Evolutionary conservation across 257 asterid species (phyloP).

Genomic region (Eustoma russellianum): DNA sequence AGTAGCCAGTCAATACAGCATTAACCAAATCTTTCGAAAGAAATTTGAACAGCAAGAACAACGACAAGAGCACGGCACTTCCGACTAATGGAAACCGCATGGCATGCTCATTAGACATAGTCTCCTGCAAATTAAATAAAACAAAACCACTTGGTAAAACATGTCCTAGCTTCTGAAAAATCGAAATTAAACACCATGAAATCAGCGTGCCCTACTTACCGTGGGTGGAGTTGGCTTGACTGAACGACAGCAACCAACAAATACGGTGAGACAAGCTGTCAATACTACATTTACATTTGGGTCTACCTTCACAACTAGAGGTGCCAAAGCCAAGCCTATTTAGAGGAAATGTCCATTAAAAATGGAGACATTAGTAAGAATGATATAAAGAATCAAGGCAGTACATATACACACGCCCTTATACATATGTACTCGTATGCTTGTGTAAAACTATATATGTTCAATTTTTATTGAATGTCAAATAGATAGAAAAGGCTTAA

Average conservation of each 20-base stretch:
- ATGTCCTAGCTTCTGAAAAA: neutral
- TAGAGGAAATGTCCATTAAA: too few species aligned
- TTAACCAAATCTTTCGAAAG: slow-evolving; percentile 97
- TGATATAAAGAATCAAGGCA: slow-evolving; percentile 5
- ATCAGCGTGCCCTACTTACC: slow-evolving; percentile 36
- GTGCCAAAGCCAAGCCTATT: slow-evolving; percentile 81
- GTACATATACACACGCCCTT: neutral
- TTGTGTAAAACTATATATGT: too few species aligned
- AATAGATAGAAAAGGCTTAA: too few species aligned
- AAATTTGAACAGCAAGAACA: slow-evolving; percentile 91
- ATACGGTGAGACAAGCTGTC: slow-evolving; percentile 87
- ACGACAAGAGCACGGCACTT: slow-evolving; percentile 89
- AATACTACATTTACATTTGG: slow-evolving; percentile 82
- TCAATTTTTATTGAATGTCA: too few species aligned
- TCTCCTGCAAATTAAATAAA: slow-evolving; percentile 49
- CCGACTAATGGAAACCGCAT: slow-evolving; percentile 96
- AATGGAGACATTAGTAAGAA: slow-evolving; percentile 11
- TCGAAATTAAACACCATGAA: neutral
- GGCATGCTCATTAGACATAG: slow-evolving; percentile 96
- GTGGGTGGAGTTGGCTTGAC: slow-evolving; percentile 92
- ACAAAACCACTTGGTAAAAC: slow-evolving; percentile 3
- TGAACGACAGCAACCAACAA: slow-evolving; percentile 80
- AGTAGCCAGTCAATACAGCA: slow-evolving; percentile 89
- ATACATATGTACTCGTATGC: neutral
- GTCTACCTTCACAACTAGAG: slow-evolving; percentile 78